Conservation (phyloP, 257 asterid species). For the Jacaranda copaia region DNA sequence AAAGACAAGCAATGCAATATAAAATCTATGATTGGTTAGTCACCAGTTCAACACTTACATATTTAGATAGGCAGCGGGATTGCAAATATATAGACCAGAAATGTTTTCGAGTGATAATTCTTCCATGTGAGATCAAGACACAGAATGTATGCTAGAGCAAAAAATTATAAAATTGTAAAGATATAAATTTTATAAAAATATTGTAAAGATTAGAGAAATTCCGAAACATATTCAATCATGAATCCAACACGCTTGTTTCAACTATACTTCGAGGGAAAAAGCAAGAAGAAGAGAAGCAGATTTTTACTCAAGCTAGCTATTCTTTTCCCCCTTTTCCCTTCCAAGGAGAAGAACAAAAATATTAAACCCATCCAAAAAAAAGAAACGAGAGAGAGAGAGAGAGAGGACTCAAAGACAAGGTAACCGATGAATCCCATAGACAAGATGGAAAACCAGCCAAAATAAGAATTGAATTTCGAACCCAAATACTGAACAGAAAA, state of each 20-base stretch:
- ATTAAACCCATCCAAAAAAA: constrained; percentile 33
- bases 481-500: constrained; percentile 26
- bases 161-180: not conserved
- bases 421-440: constrained; percentile 27
- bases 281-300: not conserved
- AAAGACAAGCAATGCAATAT: not conserved
- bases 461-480: constrained; percentile 33
- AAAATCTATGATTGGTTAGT: not conserved
- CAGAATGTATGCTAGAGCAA: not conserved
- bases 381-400: not conserved
- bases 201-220: constrained; percentile 9
- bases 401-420: not conserved
- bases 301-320: not conserved
- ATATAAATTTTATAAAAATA: not conserved
- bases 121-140: not conserved
- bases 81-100: constrained; percentile 19
- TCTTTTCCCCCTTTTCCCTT: not conserved
- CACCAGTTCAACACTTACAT: constrained; percentile 13
- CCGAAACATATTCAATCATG: constrained; percentile 23
- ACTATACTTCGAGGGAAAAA: constrained; percentile 4
- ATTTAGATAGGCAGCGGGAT: not conserved
- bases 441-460: constrained; percentile 13
- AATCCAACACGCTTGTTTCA: constrained; percentile 27
- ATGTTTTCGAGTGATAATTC: constrained; percentile 14
- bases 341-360: constrained; percentile 1